phyloP scores from a whole-genome alignment of 768 basidiomycete genomes.

The Auricularia cornea region DNA sequence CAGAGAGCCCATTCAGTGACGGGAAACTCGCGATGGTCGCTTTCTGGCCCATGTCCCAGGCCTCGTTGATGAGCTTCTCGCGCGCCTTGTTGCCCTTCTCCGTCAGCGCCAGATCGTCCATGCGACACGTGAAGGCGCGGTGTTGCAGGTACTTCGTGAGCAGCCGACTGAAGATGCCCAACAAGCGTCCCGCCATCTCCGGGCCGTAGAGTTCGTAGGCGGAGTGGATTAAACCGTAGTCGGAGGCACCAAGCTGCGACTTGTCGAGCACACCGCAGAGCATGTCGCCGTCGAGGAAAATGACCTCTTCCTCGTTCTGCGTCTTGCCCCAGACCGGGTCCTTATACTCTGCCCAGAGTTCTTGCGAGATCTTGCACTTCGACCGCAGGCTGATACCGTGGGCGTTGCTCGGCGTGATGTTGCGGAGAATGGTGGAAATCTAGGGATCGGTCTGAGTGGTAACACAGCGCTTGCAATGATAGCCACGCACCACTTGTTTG shows the following conservation, averaged over 20 bases:
- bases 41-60: conserved; percentile 67
- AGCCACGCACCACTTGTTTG: conserved; percentile 89
- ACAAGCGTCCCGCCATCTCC: conserved; percentile 78
- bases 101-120: conserved; percentile 94
- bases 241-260: conserved; percentile 91
- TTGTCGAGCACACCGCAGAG: conserved; percentile 94
- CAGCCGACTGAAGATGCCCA: conserved; percentile 86
- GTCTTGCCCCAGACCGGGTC: conserved; percentile 40
- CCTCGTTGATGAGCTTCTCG: conserved; percentile 55
- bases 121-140: conserved; percentile 94
- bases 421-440: conserved; percentile 91
- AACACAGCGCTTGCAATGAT: too few relatives aligned
- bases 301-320: conserved; percentile 66
- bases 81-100: conserved; percentile 68
- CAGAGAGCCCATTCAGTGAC: conserved; percentile 37
- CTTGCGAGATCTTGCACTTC: conserved; percentile 82
- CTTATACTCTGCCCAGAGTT: conserved; percentile 49
- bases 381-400: conserved; percentile 79
- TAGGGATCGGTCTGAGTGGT: conserved; percentile 22
- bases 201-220: conserved; percentile 94
- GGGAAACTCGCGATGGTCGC: conserved; percentile 90
- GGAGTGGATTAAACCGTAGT: conserved; percentile 95
- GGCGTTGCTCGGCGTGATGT: conserved; percentile 74
- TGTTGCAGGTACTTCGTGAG: conserved; percentile 97
- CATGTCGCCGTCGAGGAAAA: conserved; percentile 89